Evolutionary conservation across 225 moss, liverwort and hornwort species (phyloP).

Genomic region (Marchantia polymorpha): DNA sequence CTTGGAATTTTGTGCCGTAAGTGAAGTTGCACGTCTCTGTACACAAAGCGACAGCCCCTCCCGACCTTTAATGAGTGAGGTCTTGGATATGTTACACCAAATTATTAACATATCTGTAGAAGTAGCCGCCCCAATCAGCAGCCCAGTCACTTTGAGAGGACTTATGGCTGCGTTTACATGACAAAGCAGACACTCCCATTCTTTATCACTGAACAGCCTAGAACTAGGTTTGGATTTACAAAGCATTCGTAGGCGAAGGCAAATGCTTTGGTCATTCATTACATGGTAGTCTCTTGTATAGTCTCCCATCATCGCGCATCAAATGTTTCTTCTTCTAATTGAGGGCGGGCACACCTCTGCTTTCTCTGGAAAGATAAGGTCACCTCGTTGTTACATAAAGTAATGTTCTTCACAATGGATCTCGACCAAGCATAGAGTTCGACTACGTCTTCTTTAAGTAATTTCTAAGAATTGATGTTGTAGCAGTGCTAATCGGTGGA

Average conservation of each 20-base stretch:
- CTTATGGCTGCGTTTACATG: constrained; percentile 41
- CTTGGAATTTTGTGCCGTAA: constrained; percentile 40
- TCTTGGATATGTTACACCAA: constrained; percentile 44
- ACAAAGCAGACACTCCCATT: neutral
- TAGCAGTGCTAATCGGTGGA: too few relatives aligned
- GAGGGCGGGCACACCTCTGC: too few relatives aligned
- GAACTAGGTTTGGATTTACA: neutral
- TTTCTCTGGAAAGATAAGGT: too few relatives aligned
- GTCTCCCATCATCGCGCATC: too few relatives aligned
- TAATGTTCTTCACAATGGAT: too few relatives aligned
- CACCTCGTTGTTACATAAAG: too few relatives aligned
- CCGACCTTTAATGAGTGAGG: constrained; percentile 39
- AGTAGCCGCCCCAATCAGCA: constrained; percentile 48
- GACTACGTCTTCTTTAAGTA: too few relatives aligned
- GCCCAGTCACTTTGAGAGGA: constrained; percentile 50
- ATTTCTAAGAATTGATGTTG: too few relatives aligned
- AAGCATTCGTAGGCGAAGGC: neutral
- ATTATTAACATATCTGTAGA: constrained; percentile 42
- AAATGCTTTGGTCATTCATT: neutral
- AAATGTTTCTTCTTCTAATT: too few relatives aligned
- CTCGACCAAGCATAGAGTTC: too few relatives aligned
- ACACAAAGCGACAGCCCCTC: constrained; percentile 34
- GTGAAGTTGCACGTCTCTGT: constrained; percentile 47
- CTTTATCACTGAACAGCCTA: neutral
- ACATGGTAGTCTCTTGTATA: too few relatives aligned